phyloP scores from a whole-genome alignment of 108 stramenopile species.

The Cyclotella baltica region DNA sequence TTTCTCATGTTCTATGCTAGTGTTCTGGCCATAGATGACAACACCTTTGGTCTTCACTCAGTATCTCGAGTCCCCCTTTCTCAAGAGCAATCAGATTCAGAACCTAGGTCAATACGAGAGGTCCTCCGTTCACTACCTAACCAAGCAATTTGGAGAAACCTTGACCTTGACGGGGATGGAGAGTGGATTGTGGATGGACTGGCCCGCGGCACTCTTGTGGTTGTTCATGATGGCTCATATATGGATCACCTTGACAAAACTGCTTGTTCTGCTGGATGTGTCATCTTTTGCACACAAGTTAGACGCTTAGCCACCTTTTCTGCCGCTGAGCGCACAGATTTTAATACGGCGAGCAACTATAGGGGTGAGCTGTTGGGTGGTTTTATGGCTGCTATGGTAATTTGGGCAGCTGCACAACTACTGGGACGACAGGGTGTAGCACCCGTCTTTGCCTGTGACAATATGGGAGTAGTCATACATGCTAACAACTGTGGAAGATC shows the following conservation, averaged over 20 bases:
- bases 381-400: neutral
- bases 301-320: neutral
- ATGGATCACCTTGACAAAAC: neutral
- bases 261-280: conserved; percentile 1
- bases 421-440: neutral
- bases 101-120: too few relatives aligned
- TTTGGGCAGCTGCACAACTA: neutral
- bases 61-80: too few relatives aligned
- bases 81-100: neutral
- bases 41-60: too few relatives aligned
- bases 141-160: neutral
- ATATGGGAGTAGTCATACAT: conserved; percentile 3
- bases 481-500: neutral
- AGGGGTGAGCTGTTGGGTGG: conserved; percentile 3
- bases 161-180: conserved; percentile 19
- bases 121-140: neutral
- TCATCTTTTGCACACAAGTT: neutral
- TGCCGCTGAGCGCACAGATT: neutral
- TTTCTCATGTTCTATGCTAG: too few relatives aligned
- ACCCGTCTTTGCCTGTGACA: conserved; percentile 7
- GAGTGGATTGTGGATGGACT: conserved; percentile 5
- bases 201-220: neutral
- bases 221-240: conserved; percentile 15
- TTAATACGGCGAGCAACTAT: conserved; percentile 6
- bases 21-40: too few relatives aligned